A percentile compares a stretch with the other conserved stretches of the same genome.
phyloP scores from a whole-genome alignment of 768 basidiomycete genomes.

The Leccinum boreale region DNA sequence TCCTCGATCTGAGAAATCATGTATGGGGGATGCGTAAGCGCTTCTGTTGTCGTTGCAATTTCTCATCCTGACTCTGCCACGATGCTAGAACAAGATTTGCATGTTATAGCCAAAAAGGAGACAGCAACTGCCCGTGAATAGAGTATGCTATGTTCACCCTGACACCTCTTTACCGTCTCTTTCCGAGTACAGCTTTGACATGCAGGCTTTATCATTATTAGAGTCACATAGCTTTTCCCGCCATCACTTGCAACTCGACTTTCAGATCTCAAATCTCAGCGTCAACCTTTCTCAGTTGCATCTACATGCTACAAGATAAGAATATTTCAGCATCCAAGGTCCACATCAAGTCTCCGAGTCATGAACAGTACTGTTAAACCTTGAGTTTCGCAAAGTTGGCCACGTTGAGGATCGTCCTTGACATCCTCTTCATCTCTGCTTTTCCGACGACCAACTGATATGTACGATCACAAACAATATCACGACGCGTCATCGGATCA shows the following conservation, averaged over 20 bases:
- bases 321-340: too few species aligned
- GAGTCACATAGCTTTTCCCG: neutral
- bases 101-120: conserved; percentile 68
- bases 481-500: too few species aligned
- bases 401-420: too few species aligned
- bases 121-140: conserved; percentile 57
- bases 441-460: too few species aligned
- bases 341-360: too few species aligned
- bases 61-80: neutral
- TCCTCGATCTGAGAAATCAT: conserved; percentile 74
- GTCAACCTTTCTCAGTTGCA: neutral
- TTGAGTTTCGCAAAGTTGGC: too few species aligned
- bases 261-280: neutral
- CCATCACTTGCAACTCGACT: neutral
- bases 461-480: too few species aligned
- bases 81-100: conserved; percentile 71
- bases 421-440: too few species aligned
- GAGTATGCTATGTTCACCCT: conserved; percentile 14
- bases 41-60: neutral
- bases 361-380: too few species aligned
- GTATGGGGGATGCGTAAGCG: conserved; percentile 87
- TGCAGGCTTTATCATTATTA: neutral
- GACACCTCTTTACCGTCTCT: neutral
- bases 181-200: neutral
- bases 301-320: neutral